phyloP scores from a whole-genome alignment of 768 basidiomycete genomes.

The Naganishia friedmannii region DNA sequence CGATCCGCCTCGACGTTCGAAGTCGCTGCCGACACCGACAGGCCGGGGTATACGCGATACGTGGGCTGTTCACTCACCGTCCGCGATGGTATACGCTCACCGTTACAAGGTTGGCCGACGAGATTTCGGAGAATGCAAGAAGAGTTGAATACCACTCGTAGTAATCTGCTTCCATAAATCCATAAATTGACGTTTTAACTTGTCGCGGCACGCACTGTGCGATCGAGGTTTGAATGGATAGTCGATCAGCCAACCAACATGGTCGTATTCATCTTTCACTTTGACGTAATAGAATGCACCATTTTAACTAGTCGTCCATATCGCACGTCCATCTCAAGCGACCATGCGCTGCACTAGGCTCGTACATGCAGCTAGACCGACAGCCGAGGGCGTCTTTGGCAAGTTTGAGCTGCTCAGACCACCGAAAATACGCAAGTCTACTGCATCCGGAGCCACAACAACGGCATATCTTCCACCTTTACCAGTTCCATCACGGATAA shows the following conservation, averaged over 20 bases:
- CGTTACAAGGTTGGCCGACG: neutral
- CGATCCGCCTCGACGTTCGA: neutral
- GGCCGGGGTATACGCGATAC: neutral
- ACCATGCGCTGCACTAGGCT: neutral
- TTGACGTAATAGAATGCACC: neutral
- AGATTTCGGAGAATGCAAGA: neutral
- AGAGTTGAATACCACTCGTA: neutral
- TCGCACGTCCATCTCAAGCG: neutral
- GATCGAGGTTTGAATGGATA: neutral
- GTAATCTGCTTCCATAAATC: neutral
- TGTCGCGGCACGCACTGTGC: neutral
- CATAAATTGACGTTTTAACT: neutral
- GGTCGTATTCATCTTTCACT: neutral
- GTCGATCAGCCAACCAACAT: neutral
- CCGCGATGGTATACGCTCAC: neutral
- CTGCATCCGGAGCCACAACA: neutral
- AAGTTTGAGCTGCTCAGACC: constrained; percentile 27
- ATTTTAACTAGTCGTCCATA: neutral
- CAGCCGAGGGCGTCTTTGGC: constrained; percentile 10
- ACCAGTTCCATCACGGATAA: constrained; percentile 61
- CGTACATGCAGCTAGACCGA: neutral
- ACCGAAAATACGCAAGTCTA: neutral
- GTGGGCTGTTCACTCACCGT: neutral
- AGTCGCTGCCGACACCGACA: neutral
- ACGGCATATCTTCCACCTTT: constrained; percentile 15